These are phyloP conservation scores for Xylaria sp. DNA, from an alignment of 2,329 filamentous ascomycete species.

Conservation along the genomic window DNA sequence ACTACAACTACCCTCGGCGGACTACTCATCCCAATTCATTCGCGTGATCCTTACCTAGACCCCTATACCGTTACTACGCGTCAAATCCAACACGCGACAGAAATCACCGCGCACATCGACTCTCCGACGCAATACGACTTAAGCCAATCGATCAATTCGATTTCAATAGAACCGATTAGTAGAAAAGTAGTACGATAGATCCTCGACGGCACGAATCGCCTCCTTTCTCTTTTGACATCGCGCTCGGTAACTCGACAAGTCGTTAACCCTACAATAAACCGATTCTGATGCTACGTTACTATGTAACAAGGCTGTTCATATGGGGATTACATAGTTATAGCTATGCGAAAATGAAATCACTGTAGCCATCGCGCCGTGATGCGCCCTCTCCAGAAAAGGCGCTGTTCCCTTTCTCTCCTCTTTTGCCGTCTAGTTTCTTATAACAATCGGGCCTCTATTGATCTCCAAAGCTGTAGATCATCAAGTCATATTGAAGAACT, in stretches of 20 bases:
- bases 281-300: too few relatives aligned
- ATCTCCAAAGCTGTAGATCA: too few relatives aligned
- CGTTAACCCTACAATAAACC: not conserved
- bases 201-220: not conserved
- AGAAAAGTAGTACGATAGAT: not conserved
- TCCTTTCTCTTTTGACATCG: not conserved
- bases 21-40: not conserved
- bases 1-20: not conserved
- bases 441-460: too few relatives aligned
- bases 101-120: not conserved
- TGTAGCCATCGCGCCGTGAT: too few relatives aligned
- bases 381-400: too few relatives aligned
- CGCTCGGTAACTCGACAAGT: not conserved
- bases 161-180: not conserved
- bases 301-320: too few relatives aligned
- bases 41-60: not conserved
- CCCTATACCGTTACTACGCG: not conserved
- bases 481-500: too few relatives aligned
- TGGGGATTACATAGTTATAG: not conserved
- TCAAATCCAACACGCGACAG: not conserved
- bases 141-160: not conserved
- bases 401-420: too few relatives aligned
- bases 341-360: not conserved
- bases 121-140: not conserved
- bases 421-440: too few relatives aligned